Base-by-base conservation (phyloP, 495 filamentous ascomycete genomes). In the Rhypophila decipiens region DNA sequence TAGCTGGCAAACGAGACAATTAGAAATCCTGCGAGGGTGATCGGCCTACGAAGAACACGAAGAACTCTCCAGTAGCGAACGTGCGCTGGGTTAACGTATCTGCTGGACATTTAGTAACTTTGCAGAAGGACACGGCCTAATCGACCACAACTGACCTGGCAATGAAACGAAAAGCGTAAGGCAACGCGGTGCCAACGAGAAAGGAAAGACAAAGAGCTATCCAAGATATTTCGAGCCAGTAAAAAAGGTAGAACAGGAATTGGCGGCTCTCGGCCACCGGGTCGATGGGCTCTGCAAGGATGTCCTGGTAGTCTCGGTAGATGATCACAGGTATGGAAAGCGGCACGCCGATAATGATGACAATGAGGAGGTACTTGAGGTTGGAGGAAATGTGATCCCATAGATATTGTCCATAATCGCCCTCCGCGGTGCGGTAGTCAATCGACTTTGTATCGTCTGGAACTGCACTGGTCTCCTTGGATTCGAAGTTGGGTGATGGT, bases 81-180 rank as follows among this genome's bases (percentile, higher is more conserved):
- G 35, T 58, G 47, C 3, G 60, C 60, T 2, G 58, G 58, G 41
- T 64, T 64, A 40, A 61, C 44, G 34, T 59, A 59, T 47, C 57
- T 56, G 27, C 21, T 42, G 2, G 20, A 3, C 2, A n/a, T 5
- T 23, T 13, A 3, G 10, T 2, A 12, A 40, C 3, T 23, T 42
- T 22, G n/a, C 27, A 5, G 3, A 8, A 45, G 11, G 29, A 49
- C 5, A 37, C 29, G 13, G 7, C 13, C 13, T 33, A 7, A 33
- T 13, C 8, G 29, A 33, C 8, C 13, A 13, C 29, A 37, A 11
- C 40, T 7, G 42, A 63, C 51, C 59, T 36, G 0, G 60, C 54
- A 13, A 58, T 36, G 10, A 61, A 47, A 10, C 60, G 24, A 33
- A 64, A 64, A 33, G 54, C 36, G 44, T 61, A 61, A 0, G 60